These are phyloP conservation scores for Trichocomaceae sp. DNA, from an alignment of 2,329 filamentous ascomycete genomes.

Conservation along the genomic window DNA sequence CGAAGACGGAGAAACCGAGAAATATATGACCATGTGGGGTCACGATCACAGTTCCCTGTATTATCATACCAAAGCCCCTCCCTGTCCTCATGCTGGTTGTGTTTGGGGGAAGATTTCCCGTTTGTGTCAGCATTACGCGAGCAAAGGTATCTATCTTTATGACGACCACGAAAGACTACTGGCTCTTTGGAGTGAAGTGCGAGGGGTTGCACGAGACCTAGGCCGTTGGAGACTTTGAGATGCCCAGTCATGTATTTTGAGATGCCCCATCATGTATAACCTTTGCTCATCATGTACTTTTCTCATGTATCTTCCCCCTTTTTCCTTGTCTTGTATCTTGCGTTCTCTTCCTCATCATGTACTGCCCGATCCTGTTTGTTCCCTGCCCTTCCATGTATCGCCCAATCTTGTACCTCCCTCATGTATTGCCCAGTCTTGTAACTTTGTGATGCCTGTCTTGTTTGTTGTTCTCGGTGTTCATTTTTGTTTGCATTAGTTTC, in stretches of 20 bases:
- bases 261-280: constrained; percentile 2
- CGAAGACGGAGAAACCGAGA: constrained; percentile 19
- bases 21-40: constrained; percentile 18
- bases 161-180: constrained; percentile 7
- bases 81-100: constrained; percentile 12
- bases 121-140: neutral
- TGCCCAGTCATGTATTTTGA: constrained; percentile 12
- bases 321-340: neutral
- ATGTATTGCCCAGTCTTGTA: neutral
- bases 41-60: constrained; percentile 9
- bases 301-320: neutral
- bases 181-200: constrained; percentile 13
- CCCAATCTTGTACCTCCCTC: neutral
- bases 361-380: neutral
- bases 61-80: constrained; percentile 5
- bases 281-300: neutral
- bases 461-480: too few species aligned
- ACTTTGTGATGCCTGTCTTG: too few species aligned
- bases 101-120: constrained; percentile 14
- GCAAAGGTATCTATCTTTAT: neutral
- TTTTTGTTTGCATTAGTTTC: too few species aligned
- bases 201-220: constrained; percentile 11
- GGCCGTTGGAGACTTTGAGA: constrained; percentile 9
- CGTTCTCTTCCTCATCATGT: neutral
- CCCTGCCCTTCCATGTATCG: neutral